Conservation (phyloP, 257 asterid species). For the Primulina eburnea region DNA sequence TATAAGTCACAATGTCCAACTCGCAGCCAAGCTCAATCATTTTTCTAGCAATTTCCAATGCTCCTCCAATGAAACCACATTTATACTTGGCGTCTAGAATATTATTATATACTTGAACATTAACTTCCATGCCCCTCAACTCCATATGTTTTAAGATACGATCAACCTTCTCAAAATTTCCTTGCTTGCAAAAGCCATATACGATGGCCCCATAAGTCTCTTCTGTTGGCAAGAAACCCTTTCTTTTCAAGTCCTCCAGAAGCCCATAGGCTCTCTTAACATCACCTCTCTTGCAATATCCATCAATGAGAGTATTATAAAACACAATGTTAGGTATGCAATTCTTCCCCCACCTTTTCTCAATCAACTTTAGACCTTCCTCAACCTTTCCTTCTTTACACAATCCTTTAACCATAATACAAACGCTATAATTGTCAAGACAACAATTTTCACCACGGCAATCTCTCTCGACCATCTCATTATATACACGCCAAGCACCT, state of each 20-base stretch:
- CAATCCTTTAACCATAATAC: slow-evolving; percentile 73
- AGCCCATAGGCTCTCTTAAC: slow-evolving; percentile 49
- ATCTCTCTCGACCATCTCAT: slow-evolving; percentile 56
- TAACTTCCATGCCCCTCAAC: slow-evolving; percentile 50
- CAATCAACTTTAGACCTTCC: slow-evolving; percentile 65
- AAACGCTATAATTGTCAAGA: slow-evolving; percentile 73
- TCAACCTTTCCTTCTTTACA: slow-evolving; percentile 74
- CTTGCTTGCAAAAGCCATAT: slow-evolving; percentile 64
- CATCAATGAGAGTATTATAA: slow-evolving; percentile 76
- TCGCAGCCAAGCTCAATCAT: slow-evolving; percentile 53
- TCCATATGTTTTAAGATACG: slow-evolving; percentile 64
- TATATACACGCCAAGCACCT: slow-evolving; percentile 52
- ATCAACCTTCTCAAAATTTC: slow-evolving; percentile 57
- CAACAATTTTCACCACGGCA: slow-evolving; percentile 28
- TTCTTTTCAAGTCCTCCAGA: slow-evolving; percentile 60
- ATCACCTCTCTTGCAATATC: slow-evolving; percentile 72
- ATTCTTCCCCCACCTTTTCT: slow-evolving; percentile 75
- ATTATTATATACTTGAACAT: slow-evolving; percentile 51
- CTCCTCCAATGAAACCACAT: slow-evolving; percentile 49
- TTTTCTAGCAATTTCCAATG: slow-evolving; percentile 41
- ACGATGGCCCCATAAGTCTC: slow-evolving; percentile 82
- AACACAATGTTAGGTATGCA: slow-evolving; percentile 81
- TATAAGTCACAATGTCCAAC: slow-evolving; percentile 69
- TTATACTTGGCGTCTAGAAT: slow-evolving; percentile 59
- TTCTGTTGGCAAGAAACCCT: slow-evolving; percentile 67